Conservation (phyloP, 2,329 filamentous ascomycete species). For the Hymenoscyphus linearis region DNA sequence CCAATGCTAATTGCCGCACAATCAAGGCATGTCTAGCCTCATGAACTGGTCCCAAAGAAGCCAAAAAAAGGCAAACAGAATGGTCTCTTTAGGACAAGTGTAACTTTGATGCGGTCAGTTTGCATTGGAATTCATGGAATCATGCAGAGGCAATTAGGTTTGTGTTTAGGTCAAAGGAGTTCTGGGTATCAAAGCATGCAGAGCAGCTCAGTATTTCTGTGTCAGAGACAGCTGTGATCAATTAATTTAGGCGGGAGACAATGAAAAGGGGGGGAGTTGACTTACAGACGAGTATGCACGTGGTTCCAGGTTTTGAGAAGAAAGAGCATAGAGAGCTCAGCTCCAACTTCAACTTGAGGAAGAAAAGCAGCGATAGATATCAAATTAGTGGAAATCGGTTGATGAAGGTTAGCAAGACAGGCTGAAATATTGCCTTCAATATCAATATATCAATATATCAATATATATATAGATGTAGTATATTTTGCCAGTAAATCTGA, state of each 20-base stretch:
- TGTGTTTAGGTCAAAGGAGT: background rate
- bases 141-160: background rate
- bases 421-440: background rate
- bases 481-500: too few relatives aligned
- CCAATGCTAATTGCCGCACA: background rate
- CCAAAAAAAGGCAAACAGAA: background rate
- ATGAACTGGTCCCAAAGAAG: background rate
- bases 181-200: background rate
- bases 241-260: background rate
- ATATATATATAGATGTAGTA: too few relatives aligned
- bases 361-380: background rate
- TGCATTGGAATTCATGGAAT: background rate
- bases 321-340: background rate
- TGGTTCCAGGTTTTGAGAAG: background rate
- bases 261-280: background rate
- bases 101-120: background rate
- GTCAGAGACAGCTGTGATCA: background rate
- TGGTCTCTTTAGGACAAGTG: background rate
- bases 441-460: too few relatives aligned
- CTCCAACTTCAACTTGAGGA: background rate
- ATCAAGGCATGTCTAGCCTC: conserved; percentile 1
- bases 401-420: background rate
- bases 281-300: background rate
- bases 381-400: background rate
- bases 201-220: background rate